Conservation (phyloP, 306 rosid genomes). For the Glycine tomentella region DNA sequence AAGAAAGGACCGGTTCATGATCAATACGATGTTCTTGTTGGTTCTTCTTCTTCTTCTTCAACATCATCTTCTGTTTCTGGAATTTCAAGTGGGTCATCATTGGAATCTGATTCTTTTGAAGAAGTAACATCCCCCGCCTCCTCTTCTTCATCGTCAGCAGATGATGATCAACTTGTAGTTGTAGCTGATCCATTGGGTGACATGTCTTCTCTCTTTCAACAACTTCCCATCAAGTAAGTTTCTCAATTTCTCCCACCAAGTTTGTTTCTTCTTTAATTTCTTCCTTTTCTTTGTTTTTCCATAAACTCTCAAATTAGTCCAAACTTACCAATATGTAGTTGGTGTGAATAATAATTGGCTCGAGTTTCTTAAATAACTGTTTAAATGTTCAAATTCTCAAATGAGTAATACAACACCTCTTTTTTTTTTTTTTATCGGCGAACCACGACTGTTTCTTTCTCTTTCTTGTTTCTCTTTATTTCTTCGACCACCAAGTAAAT, state of each 20-base stretch:
- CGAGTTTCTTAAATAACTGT: not conserved
- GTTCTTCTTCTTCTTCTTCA: conserved; percentile 39
- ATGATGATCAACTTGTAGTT: not conserved
- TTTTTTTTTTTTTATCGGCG: too few relatives aligned
- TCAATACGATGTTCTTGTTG: conserved; percentile 9
- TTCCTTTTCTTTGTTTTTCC: not conserved
- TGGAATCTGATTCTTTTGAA: conserved; percentile 52
- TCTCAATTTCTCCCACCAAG: not conserved
- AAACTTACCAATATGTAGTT: not conserved
- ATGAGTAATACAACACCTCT: too few relatives aligned
- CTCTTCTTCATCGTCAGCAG: conserved; percentile 19
- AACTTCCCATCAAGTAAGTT: conserved; percentile 60
- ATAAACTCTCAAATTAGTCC: not conserved
- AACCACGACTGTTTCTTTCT: too few relatives aligned
- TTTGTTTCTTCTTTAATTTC: not conserved
- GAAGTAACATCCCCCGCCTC: conserved; percentile 52
- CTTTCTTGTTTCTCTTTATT: too few relatives aligned
- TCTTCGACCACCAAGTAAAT: too few relatives aligned
- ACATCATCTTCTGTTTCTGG: conserved; percentile 35
- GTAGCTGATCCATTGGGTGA: conserved; percentile 43
- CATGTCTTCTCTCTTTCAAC: conserved; percentile 53
- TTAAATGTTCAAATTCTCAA: not conserved
- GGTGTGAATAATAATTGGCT: not conserved
- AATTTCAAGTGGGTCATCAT: conserved; percentile 38
- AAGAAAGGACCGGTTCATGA: conserved; percentile 33